phyloP scores from a whole-genome alignment of 805 yeast genomes.

The Naumovozyma castellii region DNA sequence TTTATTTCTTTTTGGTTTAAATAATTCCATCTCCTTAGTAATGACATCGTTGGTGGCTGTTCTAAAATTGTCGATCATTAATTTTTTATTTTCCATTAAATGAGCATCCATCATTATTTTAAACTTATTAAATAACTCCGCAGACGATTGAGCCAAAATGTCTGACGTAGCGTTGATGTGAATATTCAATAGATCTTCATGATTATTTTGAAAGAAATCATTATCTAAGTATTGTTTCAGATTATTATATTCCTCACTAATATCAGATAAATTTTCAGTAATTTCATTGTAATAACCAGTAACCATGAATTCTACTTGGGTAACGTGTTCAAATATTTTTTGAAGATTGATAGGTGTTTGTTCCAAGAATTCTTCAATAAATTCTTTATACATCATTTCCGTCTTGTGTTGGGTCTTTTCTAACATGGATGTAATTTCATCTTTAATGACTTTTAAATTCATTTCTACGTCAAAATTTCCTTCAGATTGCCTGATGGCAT shows the following conservation, averaged over 20 bases:
- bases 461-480: constrained; percentile 9
- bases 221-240: constrained; percentile 24
- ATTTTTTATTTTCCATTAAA: constrained; percentile 16
- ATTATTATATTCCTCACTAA: constrained; percentile 27
- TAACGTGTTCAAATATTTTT: constrained; percentile 12
- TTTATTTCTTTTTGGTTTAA: constrained; percentile 23
- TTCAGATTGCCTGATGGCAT: constrained; percentile 5
- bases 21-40: constrained; percentile 21
- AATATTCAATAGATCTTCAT: constrained; percentile 16
- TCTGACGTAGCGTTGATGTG: constrained; percentile 20
- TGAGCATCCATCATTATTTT: constrained; percentile 18
- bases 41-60: constrained; percentile 23
- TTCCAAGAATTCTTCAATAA: constrained; percentile 15
- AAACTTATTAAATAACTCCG: constrained; percentile 13
- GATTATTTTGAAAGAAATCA: constrained; percentile 24
- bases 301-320: constrained; percentile 11
- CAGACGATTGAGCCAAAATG: constrained; percentile 18
- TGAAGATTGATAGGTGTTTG: constrained; percentile 19
- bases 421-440: constrained; percentile 12
- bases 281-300: constrained; percentile 13
- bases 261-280: constrained; percentile 22
- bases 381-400: constrained; percentile 17
- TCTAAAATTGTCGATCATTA: constrained; percentile 20
- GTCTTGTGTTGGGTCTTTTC: constrained; percentile 13
- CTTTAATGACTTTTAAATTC: constrained; percentile 13